Base-by-base conservation (phyloP, 495 filamentous ascomycete species). In the Penicillium lagena region DNA sequence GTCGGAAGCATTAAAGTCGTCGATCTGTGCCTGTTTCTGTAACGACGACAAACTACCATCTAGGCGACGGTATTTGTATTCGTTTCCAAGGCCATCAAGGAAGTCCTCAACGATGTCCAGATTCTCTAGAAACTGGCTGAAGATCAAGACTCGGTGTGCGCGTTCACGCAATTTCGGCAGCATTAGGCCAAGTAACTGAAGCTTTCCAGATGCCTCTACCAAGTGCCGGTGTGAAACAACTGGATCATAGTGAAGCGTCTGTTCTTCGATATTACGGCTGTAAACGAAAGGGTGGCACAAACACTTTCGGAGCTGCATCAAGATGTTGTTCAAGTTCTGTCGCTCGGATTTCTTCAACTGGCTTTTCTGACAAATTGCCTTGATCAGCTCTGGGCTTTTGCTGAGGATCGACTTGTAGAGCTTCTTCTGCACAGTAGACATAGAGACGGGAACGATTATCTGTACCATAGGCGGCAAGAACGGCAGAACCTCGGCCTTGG, bases 251-350 rank as follows among this genome's bases (percentile, higher is more conserved):
- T 22, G 22, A 2, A 68, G 52, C 1, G 63, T 79, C 17, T 77
- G 78, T 56, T 99, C 94, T 60, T 99, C 93, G 42, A 99, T 94
- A 2, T 82, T 81, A 36, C 70, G 62, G 63, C 79, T 96, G 69
- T 96, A 99, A 27, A 96, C 79, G 55, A 96, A 99, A 1, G 93
- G 94, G 63, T 99, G 93, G 49, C 90, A 91, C 7, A 99, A 75
- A 50, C 89, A 94, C 59, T 96, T 96, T 2, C 93, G 83, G 10
- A 99, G 77, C 60, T 97, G 91, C 79, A 96, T 88, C 22, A 99
- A 70, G 30, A 97, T 95, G 52, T 97, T 99, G 67, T 80, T 93
- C 40, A 99, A 59, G 43, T 80, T 90, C 14, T 83, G 81, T 1
- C 81, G 74, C 43, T 98, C 93, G 3, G 66, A 34, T 81, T 78